These are phyloP conservation scores for Singerocomus rubriflavus DNA, from an alignment of 1,284 basidiomycete species.

Conservation along the genomic window DNA sequence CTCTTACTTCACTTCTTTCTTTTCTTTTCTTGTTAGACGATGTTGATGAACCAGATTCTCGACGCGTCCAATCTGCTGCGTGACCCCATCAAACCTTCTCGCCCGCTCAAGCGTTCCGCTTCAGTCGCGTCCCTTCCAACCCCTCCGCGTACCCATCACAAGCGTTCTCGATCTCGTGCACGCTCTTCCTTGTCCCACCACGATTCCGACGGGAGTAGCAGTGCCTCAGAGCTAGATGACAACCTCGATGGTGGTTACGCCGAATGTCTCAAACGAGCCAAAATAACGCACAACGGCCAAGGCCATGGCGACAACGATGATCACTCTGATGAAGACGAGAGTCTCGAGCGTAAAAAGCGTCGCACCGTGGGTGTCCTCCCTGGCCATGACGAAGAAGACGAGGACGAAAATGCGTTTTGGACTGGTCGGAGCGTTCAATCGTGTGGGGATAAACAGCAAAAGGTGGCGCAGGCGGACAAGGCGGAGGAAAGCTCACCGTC, in stretches of 20 bases:
- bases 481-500: conserved; percentile 23
- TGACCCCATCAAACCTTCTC: conserved; percentile 13
- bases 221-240: conserved; percentile 24
- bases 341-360: conserved; percentile 25
- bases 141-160: conserved; percentile 35
- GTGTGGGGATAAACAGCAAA: conserved; percentile 7
- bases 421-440: conserved; percentile 25
- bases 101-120: conserved; percentile 34
- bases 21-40: conserved; percentile 9
- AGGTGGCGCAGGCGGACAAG: conserved; percentile 5
- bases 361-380: conserved; percentile 27
- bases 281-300: not conserved
- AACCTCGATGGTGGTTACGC: conserved; percentile 8
- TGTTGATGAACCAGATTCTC: conserved; percentile 35
- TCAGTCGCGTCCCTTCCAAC: conserved; percentile 39
- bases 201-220: conserved; percentile 21
- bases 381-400: conserved; percentile 32
- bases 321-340: conserved; percentile 15
- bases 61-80: conserved; percentile 25
- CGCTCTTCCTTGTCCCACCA: conserved; percentile 23
- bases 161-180: conserved; percentile 30
- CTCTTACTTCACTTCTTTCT: not conserved
- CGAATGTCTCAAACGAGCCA: conserved; percentile 11
- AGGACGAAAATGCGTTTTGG: conserved; percentile 35
- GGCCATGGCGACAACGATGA: conserved; percentile 1